Conservation (phyloP, 73 alveolate genomes). For the Tetrahymena elliotti region DNA sequence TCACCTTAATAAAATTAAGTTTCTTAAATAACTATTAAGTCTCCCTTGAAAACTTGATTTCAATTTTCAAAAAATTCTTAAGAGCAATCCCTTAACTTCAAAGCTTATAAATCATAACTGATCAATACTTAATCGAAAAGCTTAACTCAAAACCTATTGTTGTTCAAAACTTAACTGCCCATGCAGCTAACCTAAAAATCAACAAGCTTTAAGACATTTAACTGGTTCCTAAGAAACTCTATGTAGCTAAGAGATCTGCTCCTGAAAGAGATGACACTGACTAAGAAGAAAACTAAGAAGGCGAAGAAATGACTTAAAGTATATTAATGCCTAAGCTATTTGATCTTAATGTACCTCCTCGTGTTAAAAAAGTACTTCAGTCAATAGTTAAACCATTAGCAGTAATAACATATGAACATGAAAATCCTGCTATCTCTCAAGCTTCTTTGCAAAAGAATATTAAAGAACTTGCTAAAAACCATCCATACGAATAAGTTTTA, state of each 20-base stretch:
- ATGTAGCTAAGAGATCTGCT: neutral
- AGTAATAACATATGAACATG: neutral
- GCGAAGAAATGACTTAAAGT: neutral
- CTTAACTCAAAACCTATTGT: neutral
- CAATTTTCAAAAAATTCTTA: neutral
- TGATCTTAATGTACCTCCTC: neutral
- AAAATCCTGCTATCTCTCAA: neutral
- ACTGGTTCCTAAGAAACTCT: neutral
- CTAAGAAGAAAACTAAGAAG: neutral
- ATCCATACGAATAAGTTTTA: neutral
- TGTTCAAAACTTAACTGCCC: neutral
- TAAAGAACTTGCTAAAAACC: neutral
- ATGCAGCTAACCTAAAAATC: neutral
- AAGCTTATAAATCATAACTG: neutral
- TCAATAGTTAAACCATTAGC: neutral
- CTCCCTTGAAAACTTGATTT: neutral
- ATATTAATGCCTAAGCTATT: neutral
- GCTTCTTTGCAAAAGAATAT: neutral
- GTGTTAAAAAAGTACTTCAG: neutral
- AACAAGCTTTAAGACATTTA: neutral
- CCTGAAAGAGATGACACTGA: neutral
- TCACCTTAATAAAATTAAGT: neutral
- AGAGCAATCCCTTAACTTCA: neutral
- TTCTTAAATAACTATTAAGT: neutral
- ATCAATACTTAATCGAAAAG: neutral